Evolutionary conservation across 2,329 filamentous ascomycete species (phyloP), one percentile per base, ranked within the genome.

Genomic region (Dactylellina parvicollis): DNA sequence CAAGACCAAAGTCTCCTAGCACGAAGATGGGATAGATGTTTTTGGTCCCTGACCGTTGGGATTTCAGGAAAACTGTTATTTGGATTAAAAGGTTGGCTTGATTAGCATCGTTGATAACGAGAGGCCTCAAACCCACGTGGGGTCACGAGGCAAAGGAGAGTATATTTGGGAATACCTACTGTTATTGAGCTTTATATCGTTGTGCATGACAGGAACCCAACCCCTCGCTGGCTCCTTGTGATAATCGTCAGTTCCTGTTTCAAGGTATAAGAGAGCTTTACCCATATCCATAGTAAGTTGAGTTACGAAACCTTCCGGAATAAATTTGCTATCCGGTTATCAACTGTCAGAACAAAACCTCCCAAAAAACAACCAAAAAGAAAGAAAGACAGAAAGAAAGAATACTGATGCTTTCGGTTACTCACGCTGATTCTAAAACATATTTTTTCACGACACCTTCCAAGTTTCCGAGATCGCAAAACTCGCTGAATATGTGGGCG

Each of bases 21-120:
- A 72, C 67, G 20, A 72, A 72, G 16, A 44, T 36, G 2, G 67
- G 67, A 28, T 65, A 60, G 16, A 72, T 55, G n/a, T 65, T 72
- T 22, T 22, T 36, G 2, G 44, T 44, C 7, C 59, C 59, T 5
- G 14, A 18, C 9, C 18, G 50, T 9, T 54, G 59, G 1, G 67
- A 22, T 20, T 65, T 72, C 67, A 72, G 59, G 12, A 72, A 59
- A 3, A 72, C 66, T 71, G 32, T 55, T 38, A n/a, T 22, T 7
- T 18, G n/a, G 49, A n/a, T n/a, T n/a, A n/a, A n/a, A n/a, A n/a
- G n/a, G n/a, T n/a, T n/a, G n/a, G n/a, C n/a, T n/a, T n/a, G n/a
- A n/a, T n/a, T n/a, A n/a, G n/a, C n/a, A n/a, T n/a, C n/a, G n/a
- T n/a, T n/a, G n/a, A n/a, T n/a, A n/a, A n/a, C n/a, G n/a, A n/a